phyloP scores from a whole-genome alignment of 345 rosid species.

The Hirschfeldia incana region DNA sequence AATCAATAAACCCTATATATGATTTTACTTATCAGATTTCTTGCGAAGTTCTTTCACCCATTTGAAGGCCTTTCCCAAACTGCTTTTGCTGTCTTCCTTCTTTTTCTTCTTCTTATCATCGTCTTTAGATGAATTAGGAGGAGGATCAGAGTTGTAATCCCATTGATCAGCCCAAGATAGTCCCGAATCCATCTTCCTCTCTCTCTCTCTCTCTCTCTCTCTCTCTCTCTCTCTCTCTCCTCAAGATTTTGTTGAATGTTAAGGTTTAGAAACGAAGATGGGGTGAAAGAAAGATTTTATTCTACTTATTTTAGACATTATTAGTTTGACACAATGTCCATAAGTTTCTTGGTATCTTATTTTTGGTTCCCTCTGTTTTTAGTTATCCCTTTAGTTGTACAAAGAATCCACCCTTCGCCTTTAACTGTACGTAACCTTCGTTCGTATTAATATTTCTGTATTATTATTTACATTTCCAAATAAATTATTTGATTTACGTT shows the following conservation, averaged over 20 bases:
- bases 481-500: not conserved
- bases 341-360: not conserved
- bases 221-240: not conserved
- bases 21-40: conserved; percentile 29
- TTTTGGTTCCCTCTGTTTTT: not conserved
- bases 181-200: conserved; percentile 28
- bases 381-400: not conserved
- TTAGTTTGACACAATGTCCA: not conserved
- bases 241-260: conserved; percentile 12
- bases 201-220: not conserved
- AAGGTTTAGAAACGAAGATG: conserved; percentile 11
- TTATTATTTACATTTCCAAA: too few species aligned
- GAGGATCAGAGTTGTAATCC: conserved; percentile 40
- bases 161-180: conserved; percentile 42
- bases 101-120: conserved; percentile 32
- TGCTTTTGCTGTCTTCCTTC: conserved; percentile 29
- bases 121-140: conserved; percentile 28
- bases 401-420: not conserved
- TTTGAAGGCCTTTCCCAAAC: conserved; percentile 33
- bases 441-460: not conserved
- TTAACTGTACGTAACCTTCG: conserved; percentile 10
- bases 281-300: not conserved
- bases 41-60: conserved; percentile 38
- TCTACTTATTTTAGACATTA: not conserved
- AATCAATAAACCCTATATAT: not conserved